Evolutionary conservation across 2,329 filamentous ascomycete species (phyloP), one percentile per base, ranked within the genome.

Genomic region (Microdochium trichocladiopsis): DNA sequence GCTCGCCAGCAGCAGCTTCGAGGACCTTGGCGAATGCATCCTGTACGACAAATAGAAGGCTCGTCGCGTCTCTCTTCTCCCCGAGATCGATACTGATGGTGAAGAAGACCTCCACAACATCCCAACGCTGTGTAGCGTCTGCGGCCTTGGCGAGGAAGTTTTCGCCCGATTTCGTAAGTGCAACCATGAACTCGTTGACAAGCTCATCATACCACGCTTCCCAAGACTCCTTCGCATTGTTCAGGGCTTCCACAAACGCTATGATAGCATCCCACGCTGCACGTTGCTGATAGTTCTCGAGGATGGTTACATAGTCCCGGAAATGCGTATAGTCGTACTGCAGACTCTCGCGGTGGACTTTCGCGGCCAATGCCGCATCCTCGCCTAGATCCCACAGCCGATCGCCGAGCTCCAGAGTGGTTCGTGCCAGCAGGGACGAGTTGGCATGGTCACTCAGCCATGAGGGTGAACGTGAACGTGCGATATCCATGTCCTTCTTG

Each of bases 141-240:
- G 63, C 63, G 11, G 60, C 63, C 31, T 50, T 41, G 6, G 62
- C 60, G 9, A 66, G 56, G 3, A 61, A 23, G 31, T 55, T 33
- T 3, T 8, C 18, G 41, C 41, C 18, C 5, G 41, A 10, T 8
- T 18, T 21, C 18, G 41, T 4, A 12, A 45, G n/a, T 18, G 41
- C 41, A n/a, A 56, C 24, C 8, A 66, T 55, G 53, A 66, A 64
- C 16, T 62, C 56, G 41, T 64, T 60, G 28, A 64, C 59, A 2
- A 66, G 57, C 48, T 66, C 63, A 49, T 66, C 63, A 25, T 63
- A 62, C 31, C 58, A 65, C 4, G 58, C 57, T 8, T 55, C 56
- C 63, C 63, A 65, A 0, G 53, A 52, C 4, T 56, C 48, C n/a
- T 56, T 56, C 2, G 47, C 58, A 1, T 49, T 16, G 33, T 64